phyloP scores from a whole-genome alignment of 1,139 yeast species.

The Geotrichum candidum region DNA sequence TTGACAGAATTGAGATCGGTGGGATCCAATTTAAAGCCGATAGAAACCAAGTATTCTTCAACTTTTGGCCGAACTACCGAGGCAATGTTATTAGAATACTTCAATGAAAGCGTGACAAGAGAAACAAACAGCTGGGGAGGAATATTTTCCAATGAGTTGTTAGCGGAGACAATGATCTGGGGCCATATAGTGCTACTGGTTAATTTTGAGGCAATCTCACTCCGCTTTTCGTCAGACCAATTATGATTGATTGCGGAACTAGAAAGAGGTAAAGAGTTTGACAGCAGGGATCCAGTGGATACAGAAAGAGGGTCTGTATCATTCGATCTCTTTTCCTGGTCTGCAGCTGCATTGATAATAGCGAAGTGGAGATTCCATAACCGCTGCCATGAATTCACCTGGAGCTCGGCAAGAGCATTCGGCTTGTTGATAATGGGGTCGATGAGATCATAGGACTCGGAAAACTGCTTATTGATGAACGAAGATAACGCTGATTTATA shows the following conservation, averaged over 20 bases:
- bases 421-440: slow-evolving; percentile 11
- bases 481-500: slow-evolving; percentile 14
- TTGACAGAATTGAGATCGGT: background rate
- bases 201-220: slow-evolving; percentile 6
- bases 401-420: background rate
- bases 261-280: background rate
- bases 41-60: slow-evolving; percentile 3
- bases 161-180: slow-evolving; percentile 4
- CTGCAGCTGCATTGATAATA: slow-evolving; percentile 13
- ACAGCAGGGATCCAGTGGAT: background rate
- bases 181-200: slow-evolving; percentile 5
- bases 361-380: slow-evolving; percentile 18
- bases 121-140: slow-evolving; percentile 11
- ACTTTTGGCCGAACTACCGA: slow-evolving; percentile 2
- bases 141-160: background rate
- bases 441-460: slow-evolving; percentile 11
- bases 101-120: slow-evolving; percentile 1
- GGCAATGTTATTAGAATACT: slow-evolving; percentile 7
- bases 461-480: slow-evolving; percentile 16
- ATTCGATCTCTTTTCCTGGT: background rate
- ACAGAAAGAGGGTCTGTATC: background rate
- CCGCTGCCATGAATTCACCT: slow-evolving; percentile 2
- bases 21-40: background rate
- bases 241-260: slow-evolving; percentile 4
- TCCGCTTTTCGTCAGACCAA: slow-evolving; percentile 8